phyloP scores from a whole-genome alignment of 23 red algal species.

The Porphyridium purpureum region DNA sequence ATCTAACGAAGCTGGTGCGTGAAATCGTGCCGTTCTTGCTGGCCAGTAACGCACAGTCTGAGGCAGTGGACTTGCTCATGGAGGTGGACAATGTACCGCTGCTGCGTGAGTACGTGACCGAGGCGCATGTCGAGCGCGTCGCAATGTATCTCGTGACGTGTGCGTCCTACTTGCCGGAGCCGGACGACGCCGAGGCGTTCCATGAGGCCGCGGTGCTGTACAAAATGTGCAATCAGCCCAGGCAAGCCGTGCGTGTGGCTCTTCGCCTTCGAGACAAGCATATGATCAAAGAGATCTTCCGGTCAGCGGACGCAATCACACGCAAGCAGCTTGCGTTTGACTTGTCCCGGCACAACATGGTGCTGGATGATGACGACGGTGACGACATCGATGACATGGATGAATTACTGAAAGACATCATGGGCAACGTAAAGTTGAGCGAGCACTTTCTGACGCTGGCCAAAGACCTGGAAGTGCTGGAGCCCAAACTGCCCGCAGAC shows the following conservation, averaged over 20 bases:
- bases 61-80: constrained; percentile 87
- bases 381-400: no score
- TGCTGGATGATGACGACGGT: constrained; percentile 70
- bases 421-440: constrained; percentile 52
- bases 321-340: constrained; percentile 66
- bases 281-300: constrained; percentile 31
- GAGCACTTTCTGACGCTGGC: constrained; percentile 56
- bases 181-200: constrained; percentile 43
- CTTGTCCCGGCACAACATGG: constrained; percentile 26
- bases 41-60: constrained; percentile 67
- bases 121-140: constrained; percentile 55
- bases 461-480: constrained; percentile 81
- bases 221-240: constrained; percentile 9
- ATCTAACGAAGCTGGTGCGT: constrained; percentile 36
- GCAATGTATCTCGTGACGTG: constrained; percentile 76
- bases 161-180: constrained; percentile 58
- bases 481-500: constrained; percentile 84
- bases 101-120: constrained; percentile 33
- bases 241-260: constrained; percentile 73
- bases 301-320: background rate
- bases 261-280: constrained; percentile 50
- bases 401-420: constrained; percentile 37
- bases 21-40: constrained; percentile 86
- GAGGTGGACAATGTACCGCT: constrained; percentile 55
- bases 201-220: constrained; percentile 49